A percentile compares a stretch with the other conserved stretches of the same genome.
phyloP scores from a whole-genome alignment of 768 basidiomycete species.

The Collybia mongolica region DNA sequence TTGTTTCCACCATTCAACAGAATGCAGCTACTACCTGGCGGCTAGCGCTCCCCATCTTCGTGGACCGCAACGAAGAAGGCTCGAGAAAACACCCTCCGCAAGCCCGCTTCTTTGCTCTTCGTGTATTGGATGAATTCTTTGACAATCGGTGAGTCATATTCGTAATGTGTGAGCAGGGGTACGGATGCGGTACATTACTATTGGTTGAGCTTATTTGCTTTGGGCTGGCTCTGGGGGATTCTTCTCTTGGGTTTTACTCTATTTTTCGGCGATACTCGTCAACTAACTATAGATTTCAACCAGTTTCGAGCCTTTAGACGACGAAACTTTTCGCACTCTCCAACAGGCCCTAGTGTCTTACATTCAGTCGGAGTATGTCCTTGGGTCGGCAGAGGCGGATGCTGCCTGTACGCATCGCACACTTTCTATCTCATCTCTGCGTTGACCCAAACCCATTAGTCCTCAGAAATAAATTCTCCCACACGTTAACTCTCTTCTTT shows the following conservation, averaged over 20 bases:
- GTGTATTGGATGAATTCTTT: slow-evolving; percentile 79
- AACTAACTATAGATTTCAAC: background rate
- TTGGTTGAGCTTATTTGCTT: background rate
- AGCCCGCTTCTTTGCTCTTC: slow-evolving; percentile 77
- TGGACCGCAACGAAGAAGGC: slow-evolving; percentile 60
- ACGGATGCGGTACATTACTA: background rate
- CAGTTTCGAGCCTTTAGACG: slow-evolving; percentile 68
- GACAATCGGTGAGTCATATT: slow-evolving; percentile 67
- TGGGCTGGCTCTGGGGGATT: background rate
- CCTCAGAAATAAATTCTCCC: slow-evolving; percentile 93
- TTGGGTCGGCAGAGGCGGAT: slow-evolving; percentile 79
- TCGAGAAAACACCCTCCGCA: slow-evolving; percentile 65
- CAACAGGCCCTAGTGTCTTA: slow-evolving; percentile 80
- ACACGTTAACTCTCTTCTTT: slow-evolving; percentile 87
- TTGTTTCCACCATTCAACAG: slow-evolving; percentile 73
- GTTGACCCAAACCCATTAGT: slow-evolving; percentile 41
- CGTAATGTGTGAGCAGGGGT: slow-evolving; percentile 7
- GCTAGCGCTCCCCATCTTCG: slow-evolving; percentile 74
- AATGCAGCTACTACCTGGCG: slow-evolving; percentile 79
- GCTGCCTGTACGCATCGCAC: slow-evolving; percentile 66
- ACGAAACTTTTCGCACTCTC: slow-evolving; percentile 66
- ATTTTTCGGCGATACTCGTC: background rate
- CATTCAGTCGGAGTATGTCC: slow-evolving; percentile 85
- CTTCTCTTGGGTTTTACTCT: background rate
- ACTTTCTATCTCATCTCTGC: slow-evolving; percentile 4